A percentile compares a stretch with the other conserved stretches of the same genome.
These are phyloP conservation scores for Gryganskiella cystojenkinii DNA, from an alignment of 192 early-diverging fungal genomes.

Conservation along the genomic window DNA sequence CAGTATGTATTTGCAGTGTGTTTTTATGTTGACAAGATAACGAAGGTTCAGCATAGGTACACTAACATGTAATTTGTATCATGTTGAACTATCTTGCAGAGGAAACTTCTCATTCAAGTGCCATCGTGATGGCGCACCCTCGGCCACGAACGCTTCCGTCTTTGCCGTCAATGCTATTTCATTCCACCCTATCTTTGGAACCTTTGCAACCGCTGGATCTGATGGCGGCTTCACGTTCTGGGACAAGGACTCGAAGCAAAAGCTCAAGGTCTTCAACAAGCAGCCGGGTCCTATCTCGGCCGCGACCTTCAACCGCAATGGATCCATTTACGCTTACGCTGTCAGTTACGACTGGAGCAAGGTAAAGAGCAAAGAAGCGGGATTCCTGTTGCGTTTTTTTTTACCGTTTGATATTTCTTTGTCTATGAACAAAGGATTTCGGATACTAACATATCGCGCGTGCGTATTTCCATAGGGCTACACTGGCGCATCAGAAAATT, in stretches of 20 bases:
- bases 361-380: conserved; percentile 38
- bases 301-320: conserved; percentile 83
- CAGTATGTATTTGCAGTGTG: conserved; percentile 39
- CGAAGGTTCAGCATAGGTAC: background rate
- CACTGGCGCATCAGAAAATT: conserved; percentile 24
- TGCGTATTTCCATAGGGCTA: conserved; percentile 14
- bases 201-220: conserved; percentile 89
- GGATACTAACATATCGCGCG: no score
- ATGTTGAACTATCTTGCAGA: conserved; percentile 33
- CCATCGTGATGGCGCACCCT: conserved; percentile 79
- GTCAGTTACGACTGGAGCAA: conserved; percentile 90
- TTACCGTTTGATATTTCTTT: no score
- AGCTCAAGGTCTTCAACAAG: conserved; percentile 80
- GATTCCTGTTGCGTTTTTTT: background rate
- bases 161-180: conserved; percentile 79
- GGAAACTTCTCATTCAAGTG: conserved; percentile 95
- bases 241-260: conserved; percentile 95
- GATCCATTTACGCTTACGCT: conserved; percentile 92
- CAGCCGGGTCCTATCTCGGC: conserved; percentile 74
- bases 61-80: background rate
- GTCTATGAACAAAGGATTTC: no score
- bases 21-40: background rate
- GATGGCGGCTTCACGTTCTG: conserved; percentile 94
- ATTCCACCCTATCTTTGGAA: conserved; percentile 89
- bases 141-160: conserved; percentile 60